Conservation (phyloP, 2,329 filamentous ascomycete species). For the Xylariaceae sp. region DNA sequence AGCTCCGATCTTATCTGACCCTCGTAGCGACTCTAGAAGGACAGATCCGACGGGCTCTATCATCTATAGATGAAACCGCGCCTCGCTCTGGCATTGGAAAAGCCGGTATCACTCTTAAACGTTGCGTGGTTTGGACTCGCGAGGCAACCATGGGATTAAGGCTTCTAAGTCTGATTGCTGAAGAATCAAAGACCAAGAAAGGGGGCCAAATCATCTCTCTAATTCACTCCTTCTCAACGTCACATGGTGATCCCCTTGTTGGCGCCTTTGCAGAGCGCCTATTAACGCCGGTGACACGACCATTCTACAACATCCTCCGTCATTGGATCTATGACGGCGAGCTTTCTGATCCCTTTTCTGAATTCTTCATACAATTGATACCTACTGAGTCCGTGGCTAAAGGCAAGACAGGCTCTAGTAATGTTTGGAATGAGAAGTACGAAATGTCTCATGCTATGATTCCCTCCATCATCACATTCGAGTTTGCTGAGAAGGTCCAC, state of each 20-base stretch:
- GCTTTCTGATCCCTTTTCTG: slow-evolving; percentile 87
- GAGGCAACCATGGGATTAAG: slow-evolving; percentile 94
- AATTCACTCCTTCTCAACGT: slow-evolving; percentile 88
- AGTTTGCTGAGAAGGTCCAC: slow-evolving; percentile 95
- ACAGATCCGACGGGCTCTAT: slow-evolving; percentile 79
- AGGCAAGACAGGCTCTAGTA: slow-evolving; percentile 62
- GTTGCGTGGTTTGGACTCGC: slow-evolving; percentile 94
- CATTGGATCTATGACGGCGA: slow-evolving; percentile 99
- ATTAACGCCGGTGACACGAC: slow-evolving; percentile 77
- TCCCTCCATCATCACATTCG: slow-evolving; percentile 84
- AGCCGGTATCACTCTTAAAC: slow-evolving; percentile 85
- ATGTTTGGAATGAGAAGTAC: slow-evolving; percentile 98
- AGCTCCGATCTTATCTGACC: slow-evolving; percentile 83
- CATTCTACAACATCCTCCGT: slow-evolving; percentile 93
- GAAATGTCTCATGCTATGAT: slow-evolving; percentile 79
- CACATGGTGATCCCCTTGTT: slow-evolving; percentile 92
- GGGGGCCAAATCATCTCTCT: slow-evolving; percentile 90
- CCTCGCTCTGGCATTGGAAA: slow-evolving; percentile 70
- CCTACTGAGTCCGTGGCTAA: slow-evolving; percentile 45
- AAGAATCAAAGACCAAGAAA: slow-evolving; percentile 75
- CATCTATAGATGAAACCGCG: slow-evolving; percentile 62
- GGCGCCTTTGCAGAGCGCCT: slow-evolving; percentile 87
- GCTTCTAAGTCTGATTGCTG: slow-evolving; percentile 88
- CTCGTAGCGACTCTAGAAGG: slow-evolving; percentile 88
- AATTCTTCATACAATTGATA: slow-evolving; percentile 92